A percentile compares a stretch with the other conserved stretches of the same genome.
phyloP scores from a whole-genome alignment of 768 basidiomycete genomes.

The Ramaria sp. region DNA sequence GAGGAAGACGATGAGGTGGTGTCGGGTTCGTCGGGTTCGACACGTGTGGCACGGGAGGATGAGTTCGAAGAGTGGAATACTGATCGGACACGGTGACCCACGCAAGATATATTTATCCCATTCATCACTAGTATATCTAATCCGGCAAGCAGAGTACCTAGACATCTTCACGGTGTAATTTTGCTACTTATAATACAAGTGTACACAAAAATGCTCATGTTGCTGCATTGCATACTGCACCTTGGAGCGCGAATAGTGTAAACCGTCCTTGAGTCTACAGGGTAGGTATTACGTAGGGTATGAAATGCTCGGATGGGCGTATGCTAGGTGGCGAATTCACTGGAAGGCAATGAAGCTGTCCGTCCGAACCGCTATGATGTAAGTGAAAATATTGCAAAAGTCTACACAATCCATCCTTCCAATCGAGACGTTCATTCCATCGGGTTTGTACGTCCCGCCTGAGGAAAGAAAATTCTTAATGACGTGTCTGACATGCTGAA shows the following conservation, averaged over 20 bases:
- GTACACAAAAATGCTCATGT: neutral
- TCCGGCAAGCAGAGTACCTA: neutral
- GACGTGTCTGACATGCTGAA: neutral
- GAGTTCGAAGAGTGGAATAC: slow-evolving; percentile 27
- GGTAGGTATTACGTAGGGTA: neutral
- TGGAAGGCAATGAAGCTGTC: neutral
- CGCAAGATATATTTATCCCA: neutral
- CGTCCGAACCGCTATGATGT: neutral
- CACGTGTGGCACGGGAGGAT: slow-evolving; percentile 17
- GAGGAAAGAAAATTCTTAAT: neutral
- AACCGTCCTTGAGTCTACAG: neutral
- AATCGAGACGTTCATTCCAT: slow-evolving; percentile 11
- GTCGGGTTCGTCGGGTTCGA: slow-evolving; percentile 20
- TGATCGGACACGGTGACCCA: slow-evolving; percentile 7
- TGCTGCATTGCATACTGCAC: neutral
- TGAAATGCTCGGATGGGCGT: neutral
- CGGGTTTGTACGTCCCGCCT: slow-evolving; percentile 14
- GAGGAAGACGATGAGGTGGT: slow-evolving; percentile 24
- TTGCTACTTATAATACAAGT: neutral
- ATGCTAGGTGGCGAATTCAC: neutral
- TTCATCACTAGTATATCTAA: neutral
- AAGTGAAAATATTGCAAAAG: neutral
- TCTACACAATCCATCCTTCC: neutral
- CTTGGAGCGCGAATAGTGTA: neutral
- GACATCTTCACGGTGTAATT: neutral